phyloP scores from a whole-genome alignment of 2,329 filamentous ascomycete genomes.

The Neocatenulostroma microsporum region DNA sequence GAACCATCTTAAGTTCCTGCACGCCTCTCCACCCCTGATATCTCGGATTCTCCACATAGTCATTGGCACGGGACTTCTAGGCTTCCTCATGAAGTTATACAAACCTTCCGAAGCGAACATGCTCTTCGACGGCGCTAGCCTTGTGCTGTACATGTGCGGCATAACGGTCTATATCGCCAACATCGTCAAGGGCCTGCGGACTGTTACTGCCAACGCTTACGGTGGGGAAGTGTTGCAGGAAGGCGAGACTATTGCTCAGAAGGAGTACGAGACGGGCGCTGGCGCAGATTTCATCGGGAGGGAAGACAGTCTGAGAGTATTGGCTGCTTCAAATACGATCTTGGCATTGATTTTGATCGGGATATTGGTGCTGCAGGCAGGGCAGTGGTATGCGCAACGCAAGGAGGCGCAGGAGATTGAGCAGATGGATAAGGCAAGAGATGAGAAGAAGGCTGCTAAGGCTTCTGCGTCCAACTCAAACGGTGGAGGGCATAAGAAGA shows the following conservation, averaged over 20 bases:
- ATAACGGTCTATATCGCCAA: slow-evolving; percentile 92
- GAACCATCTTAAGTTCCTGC: slow-evolving; percentile 80
- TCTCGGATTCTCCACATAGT: slow-evolving; percentile 90
- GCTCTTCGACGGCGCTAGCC: slow-evolving; percentile 73
- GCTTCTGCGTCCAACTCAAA: slow-evolving; percentile 23
- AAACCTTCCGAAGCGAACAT: slow-evolving; percentile 88
- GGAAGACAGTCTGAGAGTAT: slow-evolving; percentile 83
- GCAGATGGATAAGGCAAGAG: slow-evolving; percentile 51
- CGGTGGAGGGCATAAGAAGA: slow-evolving; percentile 25
- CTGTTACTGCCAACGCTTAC: slow-evolving; percentile 67
- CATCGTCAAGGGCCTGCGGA: slow-evolving; percentile 87
- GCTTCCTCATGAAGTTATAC: slow-evolving; percentile 93
- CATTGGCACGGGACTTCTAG: slow-evolving; percentile 75
- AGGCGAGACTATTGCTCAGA: slow-evolving; percentile 30
- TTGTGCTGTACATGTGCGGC: slow-evolving; percentile 73
- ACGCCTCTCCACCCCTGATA: slow-evolving; percentile 86
- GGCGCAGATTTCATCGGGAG: slow-evolving; percentile 64
- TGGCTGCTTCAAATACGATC: slow-evolving; percentile 94
- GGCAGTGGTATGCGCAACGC: slow-evolving; percentile 96
- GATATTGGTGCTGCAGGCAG: slow-evolving; percentile 85
- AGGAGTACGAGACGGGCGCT: slow-evolving; percentile 29
- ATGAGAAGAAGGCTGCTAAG: slow-evolving; percentile 40
- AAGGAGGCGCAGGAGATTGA: slow-evolving; percentile 77
- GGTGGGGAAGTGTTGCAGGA: slow-evolving; percentile 37
- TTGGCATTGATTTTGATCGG: slow-evolving; percentile 85